Evolutionary conservation across 1,284 basidiomycete species (phyloP).

Genomic region (Sanghuangporus weigelae): DNA sequence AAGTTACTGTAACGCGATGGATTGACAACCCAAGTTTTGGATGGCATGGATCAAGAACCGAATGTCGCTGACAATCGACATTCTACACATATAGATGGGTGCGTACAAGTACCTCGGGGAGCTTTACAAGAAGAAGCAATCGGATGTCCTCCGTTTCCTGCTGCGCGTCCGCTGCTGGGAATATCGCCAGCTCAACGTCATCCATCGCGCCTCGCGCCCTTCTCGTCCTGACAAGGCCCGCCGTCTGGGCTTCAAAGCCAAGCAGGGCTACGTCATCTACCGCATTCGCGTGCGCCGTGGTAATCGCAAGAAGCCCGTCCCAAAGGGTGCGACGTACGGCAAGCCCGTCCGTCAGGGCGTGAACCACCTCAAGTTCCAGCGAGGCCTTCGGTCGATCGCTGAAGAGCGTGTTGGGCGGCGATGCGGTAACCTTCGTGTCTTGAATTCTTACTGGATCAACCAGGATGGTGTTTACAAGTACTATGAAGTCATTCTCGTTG

Average conservation of each 20-base stretch:
- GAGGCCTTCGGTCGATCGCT: slow-evolving; percentile 87
- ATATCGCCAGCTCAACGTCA: slow-evolving; percentile 96
- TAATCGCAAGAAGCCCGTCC: slow-evolving; percentile 98
- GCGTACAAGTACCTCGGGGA: slow-evolving; percentile 98
- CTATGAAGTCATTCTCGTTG: slow-evolving; percentile 98
- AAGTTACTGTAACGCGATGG: slow-evolving; percentile 1
- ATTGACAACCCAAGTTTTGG: slow-evolving; percentile 11
- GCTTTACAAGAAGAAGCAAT: slow-evolving; percentile 94
- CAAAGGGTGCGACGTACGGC: slow-evolving; percentile 98
- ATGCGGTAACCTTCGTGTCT: slow-evolving; percentile 93
- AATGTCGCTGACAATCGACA: slow-evolving; percentile 19
- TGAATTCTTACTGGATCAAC: slow-evolving; percentile 99
- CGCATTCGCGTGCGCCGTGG: slow-evolving; percentile 96
- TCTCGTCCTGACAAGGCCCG: slow-evolving; percentile 99
- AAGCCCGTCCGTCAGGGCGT: slow-evolving; percentile 99
- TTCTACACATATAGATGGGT: slow-evolving; percentile 49
- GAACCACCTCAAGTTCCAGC: slow-evolving; percentile 98
- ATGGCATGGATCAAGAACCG: background rate
- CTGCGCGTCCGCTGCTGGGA: slow-evolving; percentile 99
- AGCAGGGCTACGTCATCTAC: slow-evolving; percentile 99
- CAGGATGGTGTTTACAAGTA: slow-evolving; percentile 99
- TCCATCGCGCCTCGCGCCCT: slow-evolving; percentile 96
- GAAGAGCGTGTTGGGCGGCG: slow-evolving; percentile 98
- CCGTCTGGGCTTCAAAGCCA: slow-evolving; percentile 98
- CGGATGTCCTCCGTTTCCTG: slow-evolving; percentile 97